Base-by-base conservation (phyloP, 768 basidiomycete genomes). In the Dendrothele bispora region DNA sequence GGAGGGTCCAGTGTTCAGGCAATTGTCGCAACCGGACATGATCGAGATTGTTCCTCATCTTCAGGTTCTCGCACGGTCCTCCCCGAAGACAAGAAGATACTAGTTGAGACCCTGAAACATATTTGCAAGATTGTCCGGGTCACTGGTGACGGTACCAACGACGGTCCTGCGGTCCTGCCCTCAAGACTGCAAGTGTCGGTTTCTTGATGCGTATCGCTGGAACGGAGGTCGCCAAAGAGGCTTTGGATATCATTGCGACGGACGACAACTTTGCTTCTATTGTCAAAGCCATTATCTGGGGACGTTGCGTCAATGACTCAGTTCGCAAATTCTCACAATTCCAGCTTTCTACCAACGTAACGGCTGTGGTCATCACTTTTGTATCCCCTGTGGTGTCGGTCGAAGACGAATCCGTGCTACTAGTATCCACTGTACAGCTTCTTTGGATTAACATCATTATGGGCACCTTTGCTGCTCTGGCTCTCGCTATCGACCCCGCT, bases 401-500 rank as follows among this genome's bases (percentile, higher is more conserved):
- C 5, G 60, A 78, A 43, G 94, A 97, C 62, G 58, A 72, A 8
- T 91, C 94, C 1, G 94, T 92, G 15, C 73, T 99, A n/a, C n/a
- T n/a, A n/a, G n/a, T n/a, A 21, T 86, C 89, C 20, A 95, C 95
- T 26, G 95, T 99, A 1, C 95, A 99, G 62, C 71, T 99, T 4
- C 82, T 99, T 18, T 99, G 95, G 95, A 92, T 98, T 68, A 98
- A 98, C 74, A 86, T 98, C 53, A 95, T 95, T 65, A 95, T 95
- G 94, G 94, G 97, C 63, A 95, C 92, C 2, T 98, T 99, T 61
- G 95, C 95, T 46, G 95, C 95, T 21, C 83, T 98, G 43, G 95
- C 95, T 8, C 82, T 99, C 43, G 95, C 95, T 15, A 98, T 95
- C 20, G 95, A 98, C 64, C 95, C 93, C 7, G 95, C 95, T 1